Evolutionary conservation across 805 yeast species (phyloP).

Genomic region (Cyberlindnera maritima): DNA sequence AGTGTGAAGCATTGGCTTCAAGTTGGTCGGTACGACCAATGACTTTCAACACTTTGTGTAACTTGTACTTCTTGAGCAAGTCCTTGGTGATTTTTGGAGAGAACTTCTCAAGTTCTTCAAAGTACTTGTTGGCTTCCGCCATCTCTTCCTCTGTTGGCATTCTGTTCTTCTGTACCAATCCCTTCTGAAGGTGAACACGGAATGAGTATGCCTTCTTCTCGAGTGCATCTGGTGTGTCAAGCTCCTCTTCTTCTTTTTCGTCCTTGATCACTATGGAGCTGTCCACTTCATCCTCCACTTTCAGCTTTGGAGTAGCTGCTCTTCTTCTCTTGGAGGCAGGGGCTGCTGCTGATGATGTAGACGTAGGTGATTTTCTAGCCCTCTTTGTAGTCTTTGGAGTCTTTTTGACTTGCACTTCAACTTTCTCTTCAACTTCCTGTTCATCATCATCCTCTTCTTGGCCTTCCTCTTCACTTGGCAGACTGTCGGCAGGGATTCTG

Average conservation of each 20-base stretch:
- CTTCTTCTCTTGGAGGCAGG: not conserved
- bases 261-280: not conserved
- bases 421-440: too few relatives aligned
- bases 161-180: conserved; percentile 43
- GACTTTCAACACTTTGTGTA: conserved; percentile 52
- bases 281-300: not conserved
- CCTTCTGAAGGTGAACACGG: conserved; percentile 46
- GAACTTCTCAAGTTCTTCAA: conserved; percentile 41
- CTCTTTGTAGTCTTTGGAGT: not conserved
- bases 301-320: not conserved
- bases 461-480: not conserved
- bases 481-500: not conserved
- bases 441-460: not conserved
- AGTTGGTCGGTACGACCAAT: conserved; percentile 39
- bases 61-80: conserved; percentile 42
- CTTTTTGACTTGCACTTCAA: too few relatives aligned
- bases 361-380: too few relatives aligned
- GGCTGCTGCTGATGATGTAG: too few relatives aligned
- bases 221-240: conserved; percentile 3
- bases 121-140: conserved; percentile 25
- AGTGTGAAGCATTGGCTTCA: conserved; percentile 33
- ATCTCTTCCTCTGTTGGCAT: conserved; percentile 40
- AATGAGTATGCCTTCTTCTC: conserved; percentile 26
- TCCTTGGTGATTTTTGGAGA: conserved; percentile 36
- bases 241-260: conserved; percentile 1